Evolutionary conservation across 371 early-diverging fungal genomes (phyloP).

Genomic region (Mortierella sp.): DNA sequence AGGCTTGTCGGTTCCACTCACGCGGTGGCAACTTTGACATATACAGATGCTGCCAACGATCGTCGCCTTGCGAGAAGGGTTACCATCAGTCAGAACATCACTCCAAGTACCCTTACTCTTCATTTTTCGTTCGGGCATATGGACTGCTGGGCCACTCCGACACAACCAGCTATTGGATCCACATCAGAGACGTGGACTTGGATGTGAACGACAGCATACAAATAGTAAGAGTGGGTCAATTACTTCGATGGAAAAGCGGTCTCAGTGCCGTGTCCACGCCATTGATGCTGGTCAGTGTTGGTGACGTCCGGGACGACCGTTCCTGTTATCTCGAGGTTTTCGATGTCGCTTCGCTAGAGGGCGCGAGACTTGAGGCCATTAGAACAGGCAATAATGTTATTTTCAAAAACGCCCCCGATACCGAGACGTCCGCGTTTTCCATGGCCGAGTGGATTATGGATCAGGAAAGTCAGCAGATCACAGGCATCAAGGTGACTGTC

Average conservation of each 20-base stretch:
- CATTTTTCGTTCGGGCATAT: constrained; percentile 47
- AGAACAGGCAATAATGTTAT: constrained; percentile 21
- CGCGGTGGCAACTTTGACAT: constrained; percentile 9
- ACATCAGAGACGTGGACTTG: constrained; percentile 31
- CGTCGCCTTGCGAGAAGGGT: constrained; percentile 49
- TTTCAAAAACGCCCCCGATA: constrained; percentile 10
- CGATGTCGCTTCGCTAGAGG: constrained; percentile 32
- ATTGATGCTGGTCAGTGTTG: constrained; percentile 52
- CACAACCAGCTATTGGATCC: constrained; percentile 45
- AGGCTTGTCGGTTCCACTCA: constrained; percentile 60
- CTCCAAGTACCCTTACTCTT: constrained; percentile 59
- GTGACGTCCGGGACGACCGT: constrained; percentile 27
- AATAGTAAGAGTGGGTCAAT: constrained; percentile 32
- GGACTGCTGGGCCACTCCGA: constrained; percentile 53
- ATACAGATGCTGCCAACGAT: constrained; percentile 58
- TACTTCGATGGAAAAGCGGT: constrained; percentile 45
- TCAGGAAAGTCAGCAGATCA: constrained; percentile 32
- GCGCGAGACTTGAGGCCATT: constrained; percentile 6
- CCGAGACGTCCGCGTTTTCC: constrained; percentile 22
- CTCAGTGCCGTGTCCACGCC: constrained; percentile 30
- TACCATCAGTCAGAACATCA: constrained; percentile 59
- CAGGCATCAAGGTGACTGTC: constrained; percentile 43
- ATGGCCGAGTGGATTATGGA: constrained; percentile 57
- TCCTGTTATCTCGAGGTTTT: constrained; percentile 47
- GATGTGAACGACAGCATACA: constrained; percentile 19